Percentiles rank a stretch among this genome's conserved stretches.
Evolutionary conservation across 805 yeast species (phyloP).

Genomic region (Wickerhamiella brachini): DNA sequence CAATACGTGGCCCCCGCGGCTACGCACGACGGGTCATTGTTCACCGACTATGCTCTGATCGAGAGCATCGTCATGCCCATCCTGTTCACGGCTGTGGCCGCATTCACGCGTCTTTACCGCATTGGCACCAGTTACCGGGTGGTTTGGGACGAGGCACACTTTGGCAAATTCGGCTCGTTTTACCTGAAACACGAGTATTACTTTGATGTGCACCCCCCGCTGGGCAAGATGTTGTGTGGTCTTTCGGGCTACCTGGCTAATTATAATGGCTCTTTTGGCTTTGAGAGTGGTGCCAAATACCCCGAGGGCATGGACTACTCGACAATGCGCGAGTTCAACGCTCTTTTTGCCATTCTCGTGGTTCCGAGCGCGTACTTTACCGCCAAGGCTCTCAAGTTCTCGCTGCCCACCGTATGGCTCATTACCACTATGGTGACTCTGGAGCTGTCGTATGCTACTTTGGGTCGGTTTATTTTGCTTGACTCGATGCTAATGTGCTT

Average conservation of each 20-base stretch:
- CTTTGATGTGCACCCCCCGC: constrained; percentile 96
- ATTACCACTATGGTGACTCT: constrained; percentile 55
- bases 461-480: constrained; percentile 71
- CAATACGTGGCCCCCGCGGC: not conserved
- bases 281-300: constrained; percentile 76
- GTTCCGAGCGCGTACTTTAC: constrained; percentile 77
- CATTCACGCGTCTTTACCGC: constrained; percentile 59
- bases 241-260: constrained; percentile 80
- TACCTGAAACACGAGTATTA: constrained; percentile 83
- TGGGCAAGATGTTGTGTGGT: constrained; percentile 87
- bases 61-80: constrained; percentile 33
- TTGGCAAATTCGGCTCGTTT: constrained; percentile 33
- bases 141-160: constrained; percentile 44
- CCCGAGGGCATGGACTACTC: constrained; percentile 64
- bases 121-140: constrained; percentile 63
- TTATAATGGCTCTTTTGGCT: constrained; percentile 83
- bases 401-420: constrained; percentile 43
- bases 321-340: constrained; percentile 78
- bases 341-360: constrained; percentile 57
- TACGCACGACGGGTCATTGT: constrained; percentile 16
- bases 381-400: constrained; percentile 70
- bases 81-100: constrained; percentile 52
- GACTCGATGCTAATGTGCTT: constrained; percentile 81
- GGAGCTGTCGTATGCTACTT: constrained; percentile 80
- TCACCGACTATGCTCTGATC: constrained; percentile 15